These are phyloP conservation scores for Vaccinium myrtillus DNA, from an alignment of 148 eudicot species.

Conservation along the genomic window DNA sequence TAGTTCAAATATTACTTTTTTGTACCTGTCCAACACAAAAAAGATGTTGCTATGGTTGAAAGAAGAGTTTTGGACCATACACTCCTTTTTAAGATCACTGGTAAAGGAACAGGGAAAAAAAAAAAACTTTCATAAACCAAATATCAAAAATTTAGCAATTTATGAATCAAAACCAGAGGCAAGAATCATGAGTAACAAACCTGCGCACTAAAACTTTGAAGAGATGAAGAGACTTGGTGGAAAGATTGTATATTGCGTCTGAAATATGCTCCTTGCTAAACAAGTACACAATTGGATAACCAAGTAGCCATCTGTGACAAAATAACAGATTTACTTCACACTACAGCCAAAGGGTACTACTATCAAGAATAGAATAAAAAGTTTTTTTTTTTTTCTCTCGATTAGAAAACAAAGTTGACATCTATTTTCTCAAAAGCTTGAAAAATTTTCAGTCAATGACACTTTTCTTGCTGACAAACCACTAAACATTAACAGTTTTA, in stretches of 20 bases:
- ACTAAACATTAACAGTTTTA: not conserved
- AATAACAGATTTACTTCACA: not conserved
- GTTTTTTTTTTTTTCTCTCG: too few relatives aligned
- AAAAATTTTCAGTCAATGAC: not conserved
- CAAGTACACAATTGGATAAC: slow-evolving; percentile 85
- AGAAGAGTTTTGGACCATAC: not conserved
- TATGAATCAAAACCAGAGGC: not conserved
- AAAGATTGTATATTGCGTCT: slow-evolving; percentile 76
- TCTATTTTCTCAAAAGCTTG: not conserved
- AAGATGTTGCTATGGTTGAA: not conserved
- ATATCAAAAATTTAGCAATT: not conserved
- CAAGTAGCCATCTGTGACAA: slow-evolving; percentile 89
- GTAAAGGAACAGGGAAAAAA: not conserved
- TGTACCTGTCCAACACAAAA: not conserved
- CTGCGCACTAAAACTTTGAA: slow-evolving; percentile 64
- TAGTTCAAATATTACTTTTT: not conserved
- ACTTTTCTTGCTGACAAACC: not conserved
- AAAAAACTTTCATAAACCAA: not conserved
- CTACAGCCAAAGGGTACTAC: not conserved
- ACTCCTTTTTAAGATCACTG: not conserved
- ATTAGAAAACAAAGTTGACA: not conserved
- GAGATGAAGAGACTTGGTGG: slow-evolving; percentile 78
- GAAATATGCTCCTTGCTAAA: slow-evolving; percentile 70
- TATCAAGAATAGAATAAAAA: not conserved
- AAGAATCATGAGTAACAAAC: slow-evolving; percentile 31